Percentiles rank a stretch among this genome's conserved stretches.
Conservation (phyloP, 768 basidiomycete genomes). For the Leccinum rimulosum region DNA sequence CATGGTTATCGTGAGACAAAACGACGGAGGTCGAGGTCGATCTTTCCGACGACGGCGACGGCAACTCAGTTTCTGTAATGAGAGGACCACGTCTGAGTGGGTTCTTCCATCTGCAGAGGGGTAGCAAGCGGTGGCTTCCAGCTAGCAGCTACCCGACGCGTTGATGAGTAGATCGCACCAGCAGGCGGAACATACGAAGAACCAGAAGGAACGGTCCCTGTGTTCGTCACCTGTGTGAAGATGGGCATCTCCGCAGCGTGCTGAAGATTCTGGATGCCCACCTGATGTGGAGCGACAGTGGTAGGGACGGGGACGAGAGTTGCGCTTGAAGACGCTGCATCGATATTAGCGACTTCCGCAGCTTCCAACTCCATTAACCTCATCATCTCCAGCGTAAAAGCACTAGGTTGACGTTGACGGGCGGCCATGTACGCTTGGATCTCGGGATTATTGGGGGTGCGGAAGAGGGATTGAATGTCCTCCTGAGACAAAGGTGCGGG, state of each 20-base stretch:
- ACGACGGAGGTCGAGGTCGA: slow-evolving; percentile 13
- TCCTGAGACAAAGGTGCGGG: slow-evolving; percentile 7
- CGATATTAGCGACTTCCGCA: slow-evolving; percentile 5
- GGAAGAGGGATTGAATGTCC: slow-evolving; percentile 25
- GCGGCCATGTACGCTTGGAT: slow-evolving; percentile 11
- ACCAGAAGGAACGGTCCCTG: slow-evolving; percentile 1
- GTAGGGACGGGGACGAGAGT: not conserved
- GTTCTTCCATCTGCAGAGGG: slow-evolving; percentile 31
- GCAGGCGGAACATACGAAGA: slow-evolving; percentile 50
- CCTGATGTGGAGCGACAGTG: slow-evolving; percentile 24
- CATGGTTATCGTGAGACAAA: slow-evolving; percentile 3
- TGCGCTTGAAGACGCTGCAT: slow-evolving; percentile 2
- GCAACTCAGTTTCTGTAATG: slow-evolving; percentile 5
- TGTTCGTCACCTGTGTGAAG: slow-evolving; percentile 29
- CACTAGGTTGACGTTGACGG: slow-evolving; percentile 20
- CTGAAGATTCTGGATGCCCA: slow-evolving; percentile 17
- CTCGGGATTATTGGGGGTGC: slow-evolving; percentile 11
- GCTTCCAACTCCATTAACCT: slow-evolving; percentile 39
- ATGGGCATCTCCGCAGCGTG: slow-evolving; percentile 20
- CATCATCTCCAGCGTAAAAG: slow-evolving; percentile 33
- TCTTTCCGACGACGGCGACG: not conserved
- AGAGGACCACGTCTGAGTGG: slow-evolving; percentile 24
- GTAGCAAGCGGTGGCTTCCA: slow-evolving; percentile 37
- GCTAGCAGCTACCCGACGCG: slow-evolving; percentile 52
- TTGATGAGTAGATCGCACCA: slow-evolving; percentile 48